phyloP scores from a whole-genome alignment of 768 basidiomycete species.

The Russula dissimulans region DNA sequence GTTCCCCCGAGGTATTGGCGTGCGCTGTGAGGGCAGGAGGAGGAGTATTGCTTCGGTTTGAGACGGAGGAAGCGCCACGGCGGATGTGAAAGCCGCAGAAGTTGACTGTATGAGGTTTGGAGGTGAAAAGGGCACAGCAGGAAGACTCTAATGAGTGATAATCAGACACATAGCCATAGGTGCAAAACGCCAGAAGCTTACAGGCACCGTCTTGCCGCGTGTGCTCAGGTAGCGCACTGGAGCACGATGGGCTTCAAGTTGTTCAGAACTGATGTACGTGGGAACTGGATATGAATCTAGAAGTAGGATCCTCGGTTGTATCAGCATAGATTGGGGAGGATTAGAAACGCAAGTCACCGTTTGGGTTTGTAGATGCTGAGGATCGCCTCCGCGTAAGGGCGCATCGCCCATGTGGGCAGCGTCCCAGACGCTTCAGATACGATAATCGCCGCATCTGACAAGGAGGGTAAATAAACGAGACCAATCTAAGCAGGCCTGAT shows the following conservation, averaged over 20 bases:
- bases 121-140: slow-evolving; percentile 15
- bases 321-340: neutral
- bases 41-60: slow-evolving; percentile 12
- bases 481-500: slow-evolving; percentile 14
- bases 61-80: slow-evolving; percentile 12
- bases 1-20: neutral
- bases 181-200: neutral
- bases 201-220: slow-evolving; percentile 1
- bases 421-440: slow-evolving; percentile 17
- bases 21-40: slow-evolving; percentile 17
- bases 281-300: slow-evolving; percentile 21
- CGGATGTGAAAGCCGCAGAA: slow-evolving; percentile 21
- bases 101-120: slow-evolving; percentile 24
- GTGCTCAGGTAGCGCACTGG: slow-evolving; percentile 22
- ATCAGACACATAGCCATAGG: neutral
- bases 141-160: slow-evolving; percentile 1
- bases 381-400: slow-evolving; percentile 20
- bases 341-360: slow-evolving; percentile 9
- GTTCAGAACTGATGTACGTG: slow-evolving; percentile 17
- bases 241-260: slow-evolving; percentile 11
- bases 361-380: slow-evolving; percentile 17
- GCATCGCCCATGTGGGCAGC: slow-evolving; percentile 23
- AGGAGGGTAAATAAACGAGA: slow-evolving; percentile 17
- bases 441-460: slow-evolving; percentile 18
- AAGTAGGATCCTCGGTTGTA: slow-evolving; percentile 17